Evolutionary conservation across 2,329 filamentous ascomycete species (phyloP), one percentile per base, ranked within the genome.

Genomic region (Stylonectria norvegica): DNA sequence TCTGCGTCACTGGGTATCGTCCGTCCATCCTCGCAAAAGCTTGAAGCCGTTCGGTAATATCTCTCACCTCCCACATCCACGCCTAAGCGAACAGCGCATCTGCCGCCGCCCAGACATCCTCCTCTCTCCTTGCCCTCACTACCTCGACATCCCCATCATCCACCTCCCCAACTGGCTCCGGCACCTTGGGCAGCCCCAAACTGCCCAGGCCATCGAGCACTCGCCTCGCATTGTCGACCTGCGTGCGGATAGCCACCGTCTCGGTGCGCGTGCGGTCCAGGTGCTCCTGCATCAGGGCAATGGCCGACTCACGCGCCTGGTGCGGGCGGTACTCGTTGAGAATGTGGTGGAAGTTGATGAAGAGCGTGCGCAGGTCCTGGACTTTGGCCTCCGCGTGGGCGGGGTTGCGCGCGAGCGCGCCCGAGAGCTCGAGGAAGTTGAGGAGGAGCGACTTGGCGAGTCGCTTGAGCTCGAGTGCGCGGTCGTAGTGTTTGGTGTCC

Each of bases 311-410:
- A 31, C 91, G 72, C 17, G 90, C 89, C 67, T 97, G 91, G 61
- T 96, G 90, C 8, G 90, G 90, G 20, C 91, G 78, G 66, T 95
- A 97, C 63, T 95, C 84, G 63, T 98, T 98, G 50, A 97, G 81
- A 38, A 95, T 76, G 58, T 94, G 88, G 65, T 96, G 89, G 58
- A 94, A 85, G 63, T 97, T 97, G 63, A 91, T 83, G 48, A 95
- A 84, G 19, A 97, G 69, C 12, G 84, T 89, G 55, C 85, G 77
- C 20, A 98, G 67, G 62, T 97, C 85, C 31, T 80, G 72, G 32
- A 91, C 75, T 61, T 95, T 95, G 29, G 80, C 75, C 18, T 77
- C 71, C 36, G 81, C 85, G 60, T 84, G 53, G 29, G 53, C 32
- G 1, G 65, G 61, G 17, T 50, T 53, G 14, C 48, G 45, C 10